phyloP scores from a whole-genome alignment of 2,329 filamentous ascomycete genomes.

The Alternaria gaisen region DNA sequence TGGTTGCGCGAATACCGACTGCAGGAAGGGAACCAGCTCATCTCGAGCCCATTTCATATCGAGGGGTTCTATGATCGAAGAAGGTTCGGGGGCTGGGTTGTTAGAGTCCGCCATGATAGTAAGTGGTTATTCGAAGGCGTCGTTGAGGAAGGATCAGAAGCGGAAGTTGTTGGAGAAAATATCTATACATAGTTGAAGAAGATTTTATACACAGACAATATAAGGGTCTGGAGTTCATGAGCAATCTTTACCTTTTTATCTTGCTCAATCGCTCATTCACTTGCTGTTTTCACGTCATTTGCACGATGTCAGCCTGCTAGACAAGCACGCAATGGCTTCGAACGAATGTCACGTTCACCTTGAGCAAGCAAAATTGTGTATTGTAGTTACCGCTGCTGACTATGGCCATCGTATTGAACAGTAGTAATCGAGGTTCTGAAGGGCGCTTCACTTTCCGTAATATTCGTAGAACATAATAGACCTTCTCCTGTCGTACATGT shows the following conservation, averaged over 20 bases:
- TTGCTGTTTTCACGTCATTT: neutral
- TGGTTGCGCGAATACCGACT: neutral
- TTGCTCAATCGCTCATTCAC: neutral
- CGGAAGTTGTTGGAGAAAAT: neutral
- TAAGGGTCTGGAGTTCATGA: neutral
- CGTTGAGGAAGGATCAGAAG: neutral
- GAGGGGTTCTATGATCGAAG: neutral
- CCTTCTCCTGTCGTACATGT: neutral
- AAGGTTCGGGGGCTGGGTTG: neutral
- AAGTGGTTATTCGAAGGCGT: neutral
- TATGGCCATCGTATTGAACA: neutral
- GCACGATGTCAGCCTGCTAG: neutral
- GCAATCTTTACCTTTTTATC: neutral
- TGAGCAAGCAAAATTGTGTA: neutral
- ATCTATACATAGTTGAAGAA: neutral
- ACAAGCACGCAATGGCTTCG: neutral
- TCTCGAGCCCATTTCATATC: constrained; percentile 8
- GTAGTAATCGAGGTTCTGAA: neutral
- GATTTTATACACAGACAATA: neutral
- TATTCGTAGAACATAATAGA: neutral
- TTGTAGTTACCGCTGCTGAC: no score
- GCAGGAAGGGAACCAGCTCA: constrained; percentile 19
- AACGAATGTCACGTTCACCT: neutral
- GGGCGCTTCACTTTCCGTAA: neutral
- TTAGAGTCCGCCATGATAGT: neutral